These are phyloP conservation scores for Debaryomyces fabryi DNA, from an alignment of 1,139 yeast species.

Conservation along the genomic window DNA sequence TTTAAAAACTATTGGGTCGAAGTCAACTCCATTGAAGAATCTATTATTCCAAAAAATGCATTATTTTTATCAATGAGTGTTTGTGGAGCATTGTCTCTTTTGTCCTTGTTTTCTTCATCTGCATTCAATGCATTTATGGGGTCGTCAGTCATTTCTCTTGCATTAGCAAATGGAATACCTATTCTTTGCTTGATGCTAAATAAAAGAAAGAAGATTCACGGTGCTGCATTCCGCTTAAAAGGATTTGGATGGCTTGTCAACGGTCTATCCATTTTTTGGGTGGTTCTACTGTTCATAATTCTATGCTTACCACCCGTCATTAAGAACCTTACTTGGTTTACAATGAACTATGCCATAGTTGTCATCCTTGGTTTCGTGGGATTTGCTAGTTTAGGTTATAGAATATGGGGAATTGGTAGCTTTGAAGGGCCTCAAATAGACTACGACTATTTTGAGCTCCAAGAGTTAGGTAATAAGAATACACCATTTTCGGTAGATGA, in stretches of 20 bases:
- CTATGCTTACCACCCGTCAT: conserved; percentile 76
- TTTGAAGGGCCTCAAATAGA: conserved; percentile 71
- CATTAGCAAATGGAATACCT: conserved; percentile 79
- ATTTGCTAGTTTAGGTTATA: conserved; percentile 53
- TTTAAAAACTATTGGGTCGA: conserved; percentile 64
- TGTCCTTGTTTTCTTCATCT: conserved; percentile 69
- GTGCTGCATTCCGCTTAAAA: conserved; percentile 70
- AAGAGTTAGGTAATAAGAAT: conserved; percentile 21
- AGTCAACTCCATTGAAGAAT: conserved; percentile 61
- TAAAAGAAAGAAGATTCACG: conserved; percentile 63
- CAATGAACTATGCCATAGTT: conserved; percentile 76
- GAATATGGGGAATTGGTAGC: conserved; percentile 59
- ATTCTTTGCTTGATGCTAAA: conserved; percentile 63
- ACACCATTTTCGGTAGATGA: conserved; percentile 12
- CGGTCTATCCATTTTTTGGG: conserved; percentile 61
- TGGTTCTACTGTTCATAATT: conserved; percentile 58
- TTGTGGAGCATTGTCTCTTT: conserved; percentile 60
- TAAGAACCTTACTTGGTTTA: conserved; percentile 55
- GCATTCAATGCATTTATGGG: conserved; percentile 88
- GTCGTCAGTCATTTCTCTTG: conserved; percentile 77
- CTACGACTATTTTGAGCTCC: conserved; percentile 48
- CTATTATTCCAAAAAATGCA: conserved; percentile 71
- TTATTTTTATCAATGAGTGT: conserved; percentile 68
- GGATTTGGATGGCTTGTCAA: conserved; percentile 70
- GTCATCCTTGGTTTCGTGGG: conserved; percentile 56